Base-by-base conservation (phyloP, 2,329 filamentous ascomycete species). In the Paecilomyces sp. region DNA sequence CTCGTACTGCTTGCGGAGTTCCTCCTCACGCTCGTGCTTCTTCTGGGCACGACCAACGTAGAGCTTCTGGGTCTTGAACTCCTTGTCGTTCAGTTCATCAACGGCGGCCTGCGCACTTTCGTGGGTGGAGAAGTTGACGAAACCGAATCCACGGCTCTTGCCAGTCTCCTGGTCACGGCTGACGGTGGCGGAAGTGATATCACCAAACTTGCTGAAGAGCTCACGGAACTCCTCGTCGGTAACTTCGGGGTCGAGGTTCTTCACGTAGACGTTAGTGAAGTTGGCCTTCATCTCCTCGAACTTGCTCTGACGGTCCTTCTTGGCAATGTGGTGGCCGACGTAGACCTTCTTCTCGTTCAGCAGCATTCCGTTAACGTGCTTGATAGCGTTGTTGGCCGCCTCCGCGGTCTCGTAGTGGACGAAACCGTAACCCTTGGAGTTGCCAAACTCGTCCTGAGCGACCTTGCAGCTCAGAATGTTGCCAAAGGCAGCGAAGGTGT, bases 221-320 rank as follows among this genome's bases (percentile, higher is more conserved):
- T 88, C 85, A 69, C 92, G 91, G 87, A 99, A 97, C 75, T 97
- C 89, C 8, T 97, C 92, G 63, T 99, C 94, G 61, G 86, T 89
- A 65, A 88, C 90, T 55, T 97, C 93, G 36, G 81, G 72, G 70
- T 88, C 86, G 69, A 99, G 89, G 83, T 99, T 99, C 88, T 99
- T 99, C 82, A 99, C 91, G 82, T 99, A 99, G 79, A 99, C 88
- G 79, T 99, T 99, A 83, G 94, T 99, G 85, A 95, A 99, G 85
- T 99, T 99, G 79, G 94, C 94, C 88, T 99, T 99, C 93, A 99
- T 99, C 85, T 99, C 94, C 83, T 99, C 94, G 70, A 97, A 97
- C 83, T 99, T 99, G 91, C 91, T 96, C 86, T 97, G 94, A 72
- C 94, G 93, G 76, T 99, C 94, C 86, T 97, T 97, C 89, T 97